Base-by-base conservation (phyloP, 2,329 filamentous ascomycete genomes). In the Aspergillus alliaceus region DNA sequence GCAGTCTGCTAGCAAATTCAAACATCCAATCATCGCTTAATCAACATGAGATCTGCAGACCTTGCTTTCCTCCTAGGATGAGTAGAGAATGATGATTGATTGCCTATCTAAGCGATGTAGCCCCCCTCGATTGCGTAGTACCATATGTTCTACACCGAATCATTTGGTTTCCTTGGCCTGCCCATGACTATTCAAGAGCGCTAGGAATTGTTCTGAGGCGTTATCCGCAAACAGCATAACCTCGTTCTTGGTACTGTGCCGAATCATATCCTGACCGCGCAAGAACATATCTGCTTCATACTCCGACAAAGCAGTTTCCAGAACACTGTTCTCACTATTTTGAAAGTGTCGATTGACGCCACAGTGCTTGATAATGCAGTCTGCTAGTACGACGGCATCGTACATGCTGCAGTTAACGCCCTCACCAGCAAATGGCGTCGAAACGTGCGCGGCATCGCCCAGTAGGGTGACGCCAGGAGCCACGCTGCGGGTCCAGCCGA, bases 321-420 rank as follows among this genome's bases (percentile, higher is more conserved):
- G n/a, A 3, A 4, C 22, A 29, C 18, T 32, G 4, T 4, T 20
- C 11, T 46, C 25, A 4, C 8, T 3, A 2, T 1, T 29, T 8
- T 20, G 15, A 12, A 27, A 22, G 6, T 11, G 8, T 4, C 8
- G 22, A 11, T 15, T 31, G 1, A 1, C 15, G 3, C 18, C 49
- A 3, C 50, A 47, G 14, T 34, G 18, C 49, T 57, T 18, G n/a
- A 49, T 14, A 20, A 57, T 44, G n/a, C 6, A 8, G 6, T 64
- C 61, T 25, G 60, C 59, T 32, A 70, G 50, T 14, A 62, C 53
- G 24, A 69, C 39, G 1, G 68, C 59, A 60, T 71, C 68, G 46
- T 59, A 61, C 65, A 71, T 69, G n/a, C 67, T 64, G 40, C 61
- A 59, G 32, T 72, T 72, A 20, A 72, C 70, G 1, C 70, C 70